Base-by-base conservation (phyloP, 2,329 filamentous ascomycete species). In the Aspergillus brunneoviolaceus region DNA sequence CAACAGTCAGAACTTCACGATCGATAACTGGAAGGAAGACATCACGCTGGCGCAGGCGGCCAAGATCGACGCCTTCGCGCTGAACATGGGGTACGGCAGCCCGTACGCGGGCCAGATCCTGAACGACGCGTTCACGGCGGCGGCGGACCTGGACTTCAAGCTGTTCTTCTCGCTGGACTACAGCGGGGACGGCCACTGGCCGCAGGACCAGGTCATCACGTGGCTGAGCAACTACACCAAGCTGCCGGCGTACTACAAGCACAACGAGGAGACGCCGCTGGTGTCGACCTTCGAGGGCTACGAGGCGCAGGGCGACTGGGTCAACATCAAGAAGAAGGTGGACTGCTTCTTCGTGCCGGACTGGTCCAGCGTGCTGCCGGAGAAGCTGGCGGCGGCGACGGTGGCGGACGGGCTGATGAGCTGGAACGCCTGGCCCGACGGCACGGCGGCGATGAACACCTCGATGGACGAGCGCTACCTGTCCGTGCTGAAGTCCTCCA, bases 281-380 rank as follows among this genome's bases (percentile, higher is more conserved):
- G 74, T 77, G 0, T 77, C 76, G 0, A 80, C 78, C 1, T 80
- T 80, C 31, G 79, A 84, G 65, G 82, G 82, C 1, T 62, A 76
- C 3, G 66, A 72, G 16, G 74, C 72, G 10, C 72, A 72, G 4
- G 64, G 68, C 4, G 80, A 83, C 63, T 84, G 81, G 81, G 33
- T 59, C 10, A 65, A 64, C 3, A 80, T 82, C 69, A 82, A 80
- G 60, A 65, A 67, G 10, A 66, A 67, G 16, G 75, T 75, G 1
- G 69, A 70, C 16, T 75, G 75, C 58, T 79, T 79, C 66, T 78
- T 81, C 59, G 74, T 83, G 1, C 82, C 81, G 0, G 77, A 80
- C 42, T 82, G 76, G 77, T 77, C 76, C 1, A 76, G 71, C 16
- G 63, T 76, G 3, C 72, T 74, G 3, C 69, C 71, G 0, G 58